phyloP scores from a whole-genome alignment of 192 early-diverging fungal species.

The Paraglomus occultum region DNA sequence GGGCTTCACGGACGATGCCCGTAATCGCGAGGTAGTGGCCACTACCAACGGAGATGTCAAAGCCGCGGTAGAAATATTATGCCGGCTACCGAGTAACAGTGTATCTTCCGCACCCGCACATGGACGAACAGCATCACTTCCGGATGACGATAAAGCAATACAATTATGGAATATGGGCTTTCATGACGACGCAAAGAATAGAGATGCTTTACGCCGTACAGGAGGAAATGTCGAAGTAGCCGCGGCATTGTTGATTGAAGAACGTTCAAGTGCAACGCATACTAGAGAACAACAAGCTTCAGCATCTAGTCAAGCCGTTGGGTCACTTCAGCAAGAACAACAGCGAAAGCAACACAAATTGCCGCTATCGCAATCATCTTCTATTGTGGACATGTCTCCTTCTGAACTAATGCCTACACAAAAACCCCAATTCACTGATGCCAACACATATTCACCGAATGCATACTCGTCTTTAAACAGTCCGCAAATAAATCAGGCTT shows the following conservation, averaged over 20 bases:
- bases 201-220: constrained; percentile 64
- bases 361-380: constrained; percentile 5
- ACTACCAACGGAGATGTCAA: constrained; percentile 71
- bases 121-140: constrained; percentile 27
- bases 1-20: constrained; percentile 80
- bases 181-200: constrained; percentile 62
- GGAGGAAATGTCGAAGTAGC: constrained; percentile 78
- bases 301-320: not conserved
- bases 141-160: constrained; percentile 54
- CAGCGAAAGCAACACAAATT: constrained; percentile 17
- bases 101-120: constrained; percentile 26
- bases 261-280: not conserved
- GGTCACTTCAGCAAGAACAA: constrained; percentile 2
- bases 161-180: constrained; percentile 75
- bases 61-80: constrained; percentile 68
- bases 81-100: constrained; percentile 34
- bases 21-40: constrained; percentile 66
- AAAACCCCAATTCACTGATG: not conserved
- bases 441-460: not conserved
- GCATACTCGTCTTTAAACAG: not conserved
- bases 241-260: constrained; percentile 56
- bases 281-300: too few relatives aligned
- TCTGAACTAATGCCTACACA: not conserved
- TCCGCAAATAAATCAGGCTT: too few relatives aligned
- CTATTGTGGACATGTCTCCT: too few relatives aligned